These are phyloP conservation scores for Clavariopsis aquatica DNA, from an alignment of 495 filamentous ascomycete species.

Conservation along the genomic window DNA sequence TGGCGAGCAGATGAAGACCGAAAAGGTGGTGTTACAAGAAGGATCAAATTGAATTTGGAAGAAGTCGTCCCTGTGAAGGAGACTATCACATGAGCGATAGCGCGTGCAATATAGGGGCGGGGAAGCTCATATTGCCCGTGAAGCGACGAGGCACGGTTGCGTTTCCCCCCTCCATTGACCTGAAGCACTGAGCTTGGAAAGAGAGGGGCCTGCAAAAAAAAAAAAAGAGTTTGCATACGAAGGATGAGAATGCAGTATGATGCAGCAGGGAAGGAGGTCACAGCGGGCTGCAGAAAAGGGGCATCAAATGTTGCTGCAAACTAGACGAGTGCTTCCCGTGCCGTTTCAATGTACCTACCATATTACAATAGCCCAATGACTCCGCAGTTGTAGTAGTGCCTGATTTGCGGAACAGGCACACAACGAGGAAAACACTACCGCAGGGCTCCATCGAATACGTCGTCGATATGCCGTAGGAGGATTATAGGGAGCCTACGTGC, in stretches of 20 bases:
- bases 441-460: too few relatives aligned
- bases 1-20: background rate
- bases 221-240: too few relatives aligned
- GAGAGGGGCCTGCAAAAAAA: background rate
- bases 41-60: conserved; percentile 2
- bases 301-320: background rate
- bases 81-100: conserved; percentile 9
- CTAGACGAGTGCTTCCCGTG: too few relatives aligned
- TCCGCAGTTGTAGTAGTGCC: too few relatives aligned
- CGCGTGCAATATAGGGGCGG: background rate
- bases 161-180: background rate
- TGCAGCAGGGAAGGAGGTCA: background rate
- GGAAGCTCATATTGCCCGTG: background rate
- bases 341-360: too few relatives aligned
- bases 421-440: too few relatives aligned
- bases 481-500: too few relatives aligned
- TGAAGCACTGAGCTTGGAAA: background rate
- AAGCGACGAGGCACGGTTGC: background rate
- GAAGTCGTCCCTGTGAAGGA: background rate
- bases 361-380: too few relatives aligned
- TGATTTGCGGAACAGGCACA: too few relatives aligned
- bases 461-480: too few relatives aligned
- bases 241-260: background rate
- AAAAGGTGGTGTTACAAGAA: background rate
- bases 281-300: background rate